phyloP scores from a whole-genome alignment of 352 stramenopile species.

The Globisporangium viniferum region DNA sequence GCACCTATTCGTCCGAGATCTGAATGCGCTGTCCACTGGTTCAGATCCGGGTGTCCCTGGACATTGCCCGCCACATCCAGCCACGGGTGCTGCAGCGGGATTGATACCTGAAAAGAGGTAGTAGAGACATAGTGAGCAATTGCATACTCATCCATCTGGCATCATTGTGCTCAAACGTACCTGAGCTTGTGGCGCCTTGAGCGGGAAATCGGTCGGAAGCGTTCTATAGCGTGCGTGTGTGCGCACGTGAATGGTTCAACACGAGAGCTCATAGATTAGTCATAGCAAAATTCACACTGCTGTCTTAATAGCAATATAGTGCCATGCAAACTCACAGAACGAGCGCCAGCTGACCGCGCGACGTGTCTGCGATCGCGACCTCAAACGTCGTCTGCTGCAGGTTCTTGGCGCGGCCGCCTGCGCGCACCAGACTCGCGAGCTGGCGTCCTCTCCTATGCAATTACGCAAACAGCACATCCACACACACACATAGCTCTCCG shows the following conservation, averaged over 20 bases:
- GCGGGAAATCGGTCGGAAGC: conserved; percentile 64
- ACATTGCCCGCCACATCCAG: conserved; percentile 72
- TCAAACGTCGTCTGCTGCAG: conserved; percentile 85
- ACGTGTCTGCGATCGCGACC: conserved; percentile 58
- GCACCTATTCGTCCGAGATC: conserved; percentile 73
- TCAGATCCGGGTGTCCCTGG: conserved; percentile 64
- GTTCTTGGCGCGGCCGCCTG: conserved; percentile 78
- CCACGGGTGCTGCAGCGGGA: conserved; percentile 71
- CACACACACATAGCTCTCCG: background rate
- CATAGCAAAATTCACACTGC: background rate
- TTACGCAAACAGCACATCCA: background rate
- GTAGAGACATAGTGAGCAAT: background rate
- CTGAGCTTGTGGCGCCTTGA: conserved; percentile 63
- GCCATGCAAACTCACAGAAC: conserved; percentile 35
- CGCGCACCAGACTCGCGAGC: conserved; percentile 76
- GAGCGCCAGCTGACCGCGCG: conserved; percentile 43
- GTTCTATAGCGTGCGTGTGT: conserved; percentile 32
- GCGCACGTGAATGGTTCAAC: background rate
- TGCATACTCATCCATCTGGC: background rate
- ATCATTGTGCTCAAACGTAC: conserved; percentile 16
- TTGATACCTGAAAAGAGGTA: conserved; percentile 37
- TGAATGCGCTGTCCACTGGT: conserved; percentile 80
- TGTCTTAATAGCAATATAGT: background rate
- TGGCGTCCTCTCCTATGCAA: conserved; percentile 59
- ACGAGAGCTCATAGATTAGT: background rate